These are phyloP conservation scores for Erysimum cheiri DNA, from an alignment of 441 rosid species.

Conservation along the genomic window DNA sequence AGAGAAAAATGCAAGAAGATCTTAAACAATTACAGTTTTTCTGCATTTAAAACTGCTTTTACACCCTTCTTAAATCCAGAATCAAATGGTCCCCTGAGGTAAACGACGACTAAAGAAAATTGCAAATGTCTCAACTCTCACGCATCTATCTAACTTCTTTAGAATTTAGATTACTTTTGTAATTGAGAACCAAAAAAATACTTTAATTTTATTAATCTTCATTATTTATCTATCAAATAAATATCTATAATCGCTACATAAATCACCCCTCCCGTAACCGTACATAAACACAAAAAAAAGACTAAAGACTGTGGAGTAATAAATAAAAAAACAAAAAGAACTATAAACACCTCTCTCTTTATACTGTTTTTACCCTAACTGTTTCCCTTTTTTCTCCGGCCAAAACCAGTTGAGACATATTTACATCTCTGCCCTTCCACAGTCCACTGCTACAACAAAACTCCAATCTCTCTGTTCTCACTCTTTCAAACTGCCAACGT, in stretches of 20 bases:
- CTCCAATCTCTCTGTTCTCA: slow-evolving; percentile 32
- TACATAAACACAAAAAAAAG: slow-evolving; percentile 29
- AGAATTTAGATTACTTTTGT: background rate
- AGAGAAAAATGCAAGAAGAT: slow-evolving; percentile 13
- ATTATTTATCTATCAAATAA: slow-evolving; percentile 40
- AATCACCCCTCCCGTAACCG: slow-evolving; percentile 34
- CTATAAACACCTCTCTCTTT: slow-evolving; percentile 36
- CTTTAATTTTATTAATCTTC: slow-evolving; percentile 33
- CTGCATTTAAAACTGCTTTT: slow-evolving; percentile 20
- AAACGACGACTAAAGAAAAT: slow-evolving; percentile 1
- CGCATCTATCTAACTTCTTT: background rate
- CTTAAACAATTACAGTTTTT: slow-evolving; percentile 16
- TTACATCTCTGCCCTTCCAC: slow-evolving; percentile 59
- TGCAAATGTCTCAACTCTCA: background rate
- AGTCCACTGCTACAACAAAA: slow-evolving; percentile 14
- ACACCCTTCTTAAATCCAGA: slow-evolving; percentile 11
- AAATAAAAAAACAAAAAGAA: slow-evolving; percentile 11
- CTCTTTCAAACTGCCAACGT: slow-evolving; percentile 52
- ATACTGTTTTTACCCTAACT: slow-evolving; percentile 40
- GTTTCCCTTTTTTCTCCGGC: slow-evolving; percentile 50
- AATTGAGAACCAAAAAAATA: background rate
- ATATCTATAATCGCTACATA: slow-evolving; percentile 45
- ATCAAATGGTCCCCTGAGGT: slow-evolving; percentile 25
- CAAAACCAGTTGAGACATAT: slow-evolving; percentile 66
- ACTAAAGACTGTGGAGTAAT: slow-evolving; percentile 19